Base-by-base conservation (phyloP, 805 yeast genomes). In the Metschnikowia reukaufii region DNA sequence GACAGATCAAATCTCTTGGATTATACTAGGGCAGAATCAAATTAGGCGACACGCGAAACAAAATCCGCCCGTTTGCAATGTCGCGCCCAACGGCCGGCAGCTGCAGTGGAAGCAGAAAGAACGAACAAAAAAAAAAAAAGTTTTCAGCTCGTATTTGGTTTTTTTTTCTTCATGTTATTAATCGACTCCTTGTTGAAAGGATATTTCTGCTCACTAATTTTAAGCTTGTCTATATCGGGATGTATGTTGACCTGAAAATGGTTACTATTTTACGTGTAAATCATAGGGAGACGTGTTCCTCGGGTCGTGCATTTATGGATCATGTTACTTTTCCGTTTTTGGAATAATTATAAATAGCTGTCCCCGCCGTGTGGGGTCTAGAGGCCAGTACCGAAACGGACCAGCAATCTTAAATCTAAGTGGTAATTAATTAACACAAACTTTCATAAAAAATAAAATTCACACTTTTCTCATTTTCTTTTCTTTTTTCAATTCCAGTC, bases 261-360 rank as follows among this genome's bases (percentile, higher is more conserved):
- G n/a, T n/a, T n/a, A n/a, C n/a, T n/a, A n/a, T n/a, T n/a, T n/a
- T n/a, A n/a, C n/a, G n/a, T n/a, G n/a, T n/a, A n/a, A n/a, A 4
- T 13, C 12, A 4, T 9, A 25, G 29, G 29, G 36, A 4, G 13
- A 10, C 21, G n/a, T 34, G 19, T 18, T 17, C 13, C 13, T 21
- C 32, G 31, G 32, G 40, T 37, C 40, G 16, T 23, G 10, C 6
- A 25, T 16, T 6, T 8, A 9, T 15, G 21, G 21, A 25, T 15
- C 32, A 25, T 15, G 4, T 37, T 25, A 25, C 13, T 23, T 12
- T 37, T 23, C 40, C 56, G n/a, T 20, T 45, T 35, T 29, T 33
- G 54, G 52, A 40, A 19, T 21, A 48, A 42, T 39, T 30, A 46
- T 50, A 50, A 52, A 52, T 20, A 37, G 30, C 29, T 21, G 36